Evolutionary conservation across 2,329 filamentous ascomycete genomes (phyloP).

Genomic region (Sporothrix inflata): DNA sequence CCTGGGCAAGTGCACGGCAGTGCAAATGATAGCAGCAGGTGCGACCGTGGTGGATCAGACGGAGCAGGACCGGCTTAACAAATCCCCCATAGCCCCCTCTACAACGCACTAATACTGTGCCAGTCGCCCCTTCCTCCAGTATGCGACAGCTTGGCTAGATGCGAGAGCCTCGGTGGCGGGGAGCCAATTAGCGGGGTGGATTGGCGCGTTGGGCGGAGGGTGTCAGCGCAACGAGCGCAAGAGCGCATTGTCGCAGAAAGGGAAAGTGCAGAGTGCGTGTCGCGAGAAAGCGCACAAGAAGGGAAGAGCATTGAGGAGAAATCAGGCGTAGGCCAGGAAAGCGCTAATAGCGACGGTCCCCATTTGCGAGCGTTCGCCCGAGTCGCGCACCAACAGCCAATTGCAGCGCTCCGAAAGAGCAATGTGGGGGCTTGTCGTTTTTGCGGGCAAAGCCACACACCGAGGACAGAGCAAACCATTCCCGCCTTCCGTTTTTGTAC

Average conservation of each 20-base stretch:
- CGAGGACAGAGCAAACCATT: conserved; percentile 3
- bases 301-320: background rate
- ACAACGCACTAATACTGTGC: background rate
- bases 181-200: conserved; percentile 14
- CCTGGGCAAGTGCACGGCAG: conserved; percentile 21
- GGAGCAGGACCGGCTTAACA: conserved; percentile 25
- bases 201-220: background rate
- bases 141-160: background rate
- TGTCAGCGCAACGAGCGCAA: background rate
- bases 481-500: conserved; percentile 2
- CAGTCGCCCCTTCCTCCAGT: conserved; percentile 12
- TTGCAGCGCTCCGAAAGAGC: background rate
- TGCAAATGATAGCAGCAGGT: background rate
- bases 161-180: background rate
- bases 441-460: background rate
- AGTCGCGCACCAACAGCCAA: background rate
- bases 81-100: conserved; percentile 14
- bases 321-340: background rate
- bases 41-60: background rate
- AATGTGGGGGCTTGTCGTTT: background rate
- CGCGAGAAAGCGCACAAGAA: background rate
- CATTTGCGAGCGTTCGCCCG: background rate
- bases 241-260: background rate
- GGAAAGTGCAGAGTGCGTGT: background rate
- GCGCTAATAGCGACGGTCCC: background rate